Evolutionary conservation across 768 basidiomycete species (phyloP).

Genomic region (Suillus subluteus): DNA sequence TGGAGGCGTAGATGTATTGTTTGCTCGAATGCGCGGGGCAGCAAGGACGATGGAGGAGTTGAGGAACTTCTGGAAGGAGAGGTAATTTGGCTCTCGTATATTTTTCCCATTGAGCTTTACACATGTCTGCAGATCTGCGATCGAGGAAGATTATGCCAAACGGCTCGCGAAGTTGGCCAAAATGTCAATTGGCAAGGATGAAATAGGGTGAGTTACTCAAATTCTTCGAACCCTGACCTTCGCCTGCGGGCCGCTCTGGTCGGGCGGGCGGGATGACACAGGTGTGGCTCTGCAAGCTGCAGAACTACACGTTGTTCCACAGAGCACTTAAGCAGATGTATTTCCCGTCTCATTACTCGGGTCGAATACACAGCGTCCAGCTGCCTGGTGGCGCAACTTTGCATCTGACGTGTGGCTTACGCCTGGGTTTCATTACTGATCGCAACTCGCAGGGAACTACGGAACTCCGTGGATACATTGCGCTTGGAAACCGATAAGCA

Average conservation of each 20-base stretch:
- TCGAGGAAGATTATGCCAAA: slow-evolving; percentile 97
- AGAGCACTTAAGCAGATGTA: background rate
- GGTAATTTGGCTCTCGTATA: slow-evolving; percentile 52
- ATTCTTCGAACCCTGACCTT: slow-evolving; percentile 8
- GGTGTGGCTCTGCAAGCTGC: slow-evolving; percentile 1
- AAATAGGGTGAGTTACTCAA: slow-evolving; percentile 79
- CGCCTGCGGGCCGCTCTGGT: slow-evolving; percentile 7
- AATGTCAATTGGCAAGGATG: slow-evolving; percentile 77
- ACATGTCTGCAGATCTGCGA: slow-evolving; percentile 60
- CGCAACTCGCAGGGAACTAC: slow-evolving; percentile 64
- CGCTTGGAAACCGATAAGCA: slow-evolving; percentile 85
- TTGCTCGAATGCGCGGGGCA: slow-evolving; percentile 87
- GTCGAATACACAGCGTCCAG: background rate
- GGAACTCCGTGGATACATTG: slow-evolving; percentile 78
- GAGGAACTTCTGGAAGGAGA: slow-evolving; percentile 88
- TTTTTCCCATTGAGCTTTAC: slow-evolving; percentile 12
- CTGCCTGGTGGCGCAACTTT: slow-evolving; percentile 4
- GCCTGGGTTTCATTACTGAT: slow-evolving; percentile 22
- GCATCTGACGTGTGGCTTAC: slow-evolving; percentile 1
- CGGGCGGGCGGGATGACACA: slow-evolving; percentile 8
- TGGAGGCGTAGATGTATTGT: slow-evolving; percentile 88
- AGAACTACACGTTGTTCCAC: slow-evolving; percentile 9
- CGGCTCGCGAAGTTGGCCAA: slow-evolving; percentile 80
- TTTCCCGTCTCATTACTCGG: slow-evolving; percentile 4
- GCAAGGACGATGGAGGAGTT: slow-evolving; percentile 88